These are phyloP conservation scores for Hypholoma sublateritium DNA, from an alignment of 768 basidiomycete species.

Conservation along the genomic window DNA sequence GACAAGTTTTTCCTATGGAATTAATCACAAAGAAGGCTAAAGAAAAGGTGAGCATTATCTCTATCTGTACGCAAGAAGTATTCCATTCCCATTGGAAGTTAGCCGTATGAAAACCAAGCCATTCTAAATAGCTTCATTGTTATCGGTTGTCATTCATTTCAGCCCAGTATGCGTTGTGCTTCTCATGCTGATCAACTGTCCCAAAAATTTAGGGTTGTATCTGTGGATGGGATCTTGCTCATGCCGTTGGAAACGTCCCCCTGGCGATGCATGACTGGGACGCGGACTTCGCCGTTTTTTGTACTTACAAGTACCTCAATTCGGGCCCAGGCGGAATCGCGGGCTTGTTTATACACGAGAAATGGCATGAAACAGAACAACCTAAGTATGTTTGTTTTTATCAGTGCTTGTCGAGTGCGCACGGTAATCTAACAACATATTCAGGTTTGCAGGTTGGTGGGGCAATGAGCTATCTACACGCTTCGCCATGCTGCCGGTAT, in stretches of 20 bases:
- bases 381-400: slow-evolving; percentile 55
- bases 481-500: slow-evolving; percentile 85
- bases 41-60: slow-evolving; percentile 56
- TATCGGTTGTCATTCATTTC: not conserved
- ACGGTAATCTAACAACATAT: slow-evolving; percentile 16
- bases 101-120: not conserved
- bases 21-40: slow-evolving; percentile 82
- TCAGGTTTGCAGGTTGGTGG: slow-evolving; percentile 96
- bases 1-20: slow-evolving; percentile 90
- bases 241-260: slow-evolving; percentile 93
- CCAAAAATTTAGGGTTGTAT: slow-evolving; percentile 71
- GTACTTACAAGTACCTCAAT: slow-evolving; percentile 97
- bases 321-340: slow-evolving; percentile 96
- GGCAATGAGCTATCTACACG: slow-evolving; percentile 87
- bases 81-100: not conserved
- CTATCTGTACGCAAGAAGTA: not conserved
- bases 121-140: not conserved
- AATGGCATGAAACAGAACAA: slow-evolving; percentile 62
- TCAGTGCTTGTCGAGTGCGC: not conserved
- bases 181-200: slow-evolving; percentile 14
- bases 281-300: slow-evolving; percentile 98
- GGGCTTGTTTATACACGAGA: slow-evolving; percentile 87
- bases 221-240: slow-evolving; percentile 96
- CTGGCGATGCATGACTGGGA: slow-evolving; percentile 88
- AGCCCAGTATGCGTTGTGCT: slow-evolving; percentile 8